These are phyloP conservation scores for Rhododendron ovatum DNA, from an alignment of 148 eudicot genomes.

Conservation along the genomic window DNA sequence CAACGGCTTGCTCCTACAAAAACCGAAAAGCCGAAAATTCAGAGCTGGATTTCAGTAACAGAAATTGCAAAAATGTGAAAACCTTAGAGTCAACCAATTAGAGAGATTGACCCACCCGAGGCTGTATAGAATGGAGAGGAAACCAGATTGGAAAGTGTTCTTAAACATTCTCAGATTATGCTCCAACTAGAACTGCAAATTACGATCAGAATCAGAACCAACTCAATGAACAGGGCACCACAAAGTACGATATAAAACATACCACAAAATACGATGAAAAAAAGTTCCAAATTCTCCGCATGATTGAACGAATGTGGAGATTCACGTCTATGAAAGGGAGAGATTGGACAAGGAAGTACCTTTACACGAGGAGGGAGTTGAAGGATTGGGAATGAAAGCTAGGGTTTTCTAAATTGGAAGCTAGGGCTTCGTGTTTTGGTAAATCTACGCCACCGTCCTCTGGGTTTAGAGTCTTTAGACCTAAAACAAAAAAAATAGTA, in stretches of 20 bases:
- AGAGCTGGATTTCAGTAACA: not conserved
- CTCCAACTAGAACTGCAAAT: not conserved
- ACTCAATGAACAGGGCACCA: not conserved
- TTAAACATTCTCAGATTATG: conserved; percentile 52
- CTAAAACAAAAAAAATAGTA: too few species aligned
- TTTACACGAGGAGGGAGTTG: not conserved
- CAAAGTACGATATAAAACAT: not conserved
- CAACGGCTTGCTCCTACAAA: conserved; percentile 86
- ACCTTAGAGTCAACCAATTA: not conserved
- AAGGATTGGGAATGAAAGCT: not conserved
- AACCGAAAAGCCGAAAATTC: conserved; percentile 1
- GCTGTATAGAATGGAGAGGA: conserved; percentile 83
- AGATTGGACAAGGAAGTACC: not conserved
- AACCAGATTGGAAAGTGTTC: conserved; percentile 96
- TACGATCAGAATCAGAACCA: not conserved
- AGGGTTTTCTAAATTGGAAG: not conserved
- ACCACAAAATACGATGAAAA: not conserved
- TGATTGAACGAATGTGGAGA: not conserved
- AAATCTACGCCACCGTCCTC: too few species aligned
- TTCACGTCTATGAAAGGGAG: not conserved
- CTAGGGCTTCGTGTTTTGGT: not conserved
- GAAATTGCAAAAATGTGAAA: not conserved
- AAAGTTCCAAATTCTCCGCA: not conserved
- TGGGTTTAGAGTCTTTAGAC: too few species aligned
- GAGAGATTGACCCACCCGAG: conserved; percentile 54